These are phyloP conservation scores for Hypoxylon rickii DNA, from an alignment of 495 filamentous ascomycete genomes.

Conservation along the genomic window DNA sequence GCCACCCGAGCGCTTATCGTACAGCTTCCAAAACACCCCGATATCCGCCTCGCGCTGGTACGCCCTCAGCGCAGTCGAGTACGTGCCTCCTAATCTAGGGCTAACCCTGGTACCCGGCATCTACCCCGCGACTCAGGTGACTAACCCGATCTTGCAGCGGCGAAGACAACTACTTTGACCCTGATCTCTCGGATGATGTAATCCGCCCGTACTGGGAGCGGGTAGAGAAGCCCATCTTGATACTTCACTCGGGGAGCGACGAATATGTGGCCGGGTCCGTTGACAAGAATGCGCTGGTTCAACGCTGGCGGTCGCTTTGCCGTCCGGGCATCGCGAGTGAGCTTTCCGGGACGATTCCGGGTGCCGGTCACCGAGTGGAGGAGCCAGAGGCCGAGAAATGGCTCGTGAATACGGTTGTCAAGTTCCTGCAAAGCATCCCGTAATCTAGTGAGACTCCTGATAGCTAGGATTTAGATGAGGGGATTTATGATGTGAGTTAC, in stretches of 20 bases:
- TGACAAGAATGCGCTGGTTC: slow-evolving; percentile 67
- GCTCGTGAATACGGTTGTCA: slow-evolving; percentile 43
- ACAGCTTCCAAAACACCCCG: slow-evolving; percentile 55
- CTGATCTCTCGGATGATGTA: slow-evolving; percentile 67
- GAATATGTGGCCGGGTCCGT: slow-evolving; percentile 66
- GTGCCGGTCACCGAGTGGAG: slow-evolving; percentile 48
- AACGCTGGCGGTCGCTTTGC: slow-evolving; percentile 59
- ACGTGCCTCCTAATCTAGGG: slow-evolving; percentile 24
- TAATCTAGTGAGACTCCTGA: too few species aligned
- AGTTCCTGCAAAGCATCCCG: slow-evolving; percentile 43
- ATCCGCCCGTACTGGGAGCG: slow-evolving; percentile 67
- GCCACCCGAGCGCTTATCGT: slow-evolving; percentile 52
- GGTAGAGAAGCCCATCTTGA: slow-evolving; percentile 58
- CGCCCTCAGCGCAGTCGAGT: slow-evolving; percentile 63
- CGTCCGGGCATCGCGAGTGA: slow-evolving; percentile 44
- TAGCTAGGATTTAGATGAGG: too few species aligned
- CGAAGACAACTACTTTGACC: slow-evolving; percentile 89
- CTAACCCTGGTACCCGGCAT: neutral
- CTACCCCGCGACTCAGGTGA: neutral
- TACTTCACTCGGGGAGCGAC: slow-evolving; percentile 74
- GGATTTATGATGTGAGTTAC: too few species aligned
- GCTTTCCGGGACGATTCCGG: slow-evolving; percentile 48
- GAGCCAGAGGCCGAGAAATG: slow-evolving; percentile 40
- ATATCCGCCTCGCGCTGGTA: slow-evolving; percentile 72
- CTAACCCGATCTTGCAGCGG: slow-evolving; percentile 48